Base-by-base conservation (phyloP, 306 rosid species). In the Sesbania bispinosa region DNA sequence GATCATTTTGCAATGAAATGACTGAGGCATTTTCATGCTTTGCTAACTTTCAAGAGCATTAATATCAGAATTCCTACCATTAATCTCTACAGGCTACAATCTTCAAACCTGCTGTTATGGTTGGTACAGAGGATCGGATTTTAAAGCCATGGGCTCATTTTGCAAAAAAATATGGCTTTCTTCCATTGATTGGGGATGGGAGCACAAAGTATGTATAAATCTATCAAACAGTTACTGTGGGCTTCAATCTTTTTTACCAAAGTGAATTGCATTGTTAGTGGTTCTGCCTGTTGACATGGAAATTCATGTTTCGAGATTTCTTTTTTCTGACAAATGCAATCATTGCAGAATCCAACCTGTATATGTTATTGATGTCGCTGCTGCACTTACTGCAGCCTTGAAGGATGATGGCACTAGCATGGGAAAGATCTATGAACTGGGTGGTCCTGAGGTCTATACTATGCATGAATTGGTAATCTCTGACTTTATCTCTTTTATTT, bases 71-170 rank as follows among this genome's bases (percentile, higher is more conserved):
- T 70, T 70, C 51, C 62, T 79, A 61, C 67, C 69, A 61, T 53
- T 41, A 73, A 64, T 59, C 63, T 76, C 66, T 76, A 74, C 87
- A 95, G 99, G 97, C 97, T 21, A 95, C 99, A 9, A 78, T 95
- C 76, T n/a, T 95, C 84, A 91, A 72, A 78, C 95, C 97, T 42
- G 97, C 99, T 46, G 79, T 62, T 70, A 77, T 88, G 85, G 68
- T 91, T 79, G 99, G 99, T 74, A 91, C 96, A 2, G 99, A 95
- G 87, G 99, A 95, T 81, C 90, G 96, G 38, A 82, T 95, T 80
- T 32, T 95, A 84, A 95, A 95, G 51, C 76, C 61, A 10, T 91
- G 97, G 99, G 97, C 99, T 15, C 83, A 64, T 36, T 84, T 85
- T 84, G 92, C 88, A 0, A 95, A 91, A 66, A 91, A 85, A 58